Evolutionary conservation across 2,329 filamentous ascomycete species (phyloP), one percentile per base, ranked within the genome.

Genomic region (Aphanocladium album): DNA sequence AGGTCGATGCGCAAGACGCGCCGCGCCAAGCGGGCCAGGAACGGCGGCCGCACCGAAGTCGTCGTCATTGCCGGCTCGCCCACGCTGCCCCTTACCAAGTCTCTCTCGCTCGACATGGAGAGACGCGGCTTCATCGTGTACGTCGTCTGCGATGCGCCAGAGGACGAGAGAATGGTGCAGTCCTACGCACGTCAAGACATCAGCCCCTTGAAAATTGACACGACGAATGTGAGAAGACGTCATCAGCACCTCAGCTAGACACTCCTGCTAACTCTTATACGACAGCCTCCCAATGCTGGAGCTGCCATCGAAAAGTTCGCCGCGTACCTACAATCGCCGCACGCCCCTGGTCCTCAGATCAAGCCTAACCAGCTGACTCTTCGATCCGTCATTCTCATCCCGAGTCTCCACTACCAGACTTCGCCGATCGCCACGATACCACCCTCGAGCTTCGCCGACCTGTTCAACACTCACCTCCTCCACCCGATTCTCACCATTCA

Each of bases 61-160:
- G 79, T 86, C 71, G 89, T 98, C 30, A 83, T 98, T 64, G 92
- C 92, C 23, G 93, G 93, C n/a, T 92, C 91, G 21, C 89, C 91
- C 2, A 85, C 88, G 54, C 87, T 96, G 68, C 89, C 93, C 17
- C 81, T 97, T 69, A 93, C 91, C 7, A 89, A 88, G 69, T 91
- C 91, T 12, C 79, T 98, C 58, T 87, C 91, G 2, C 76, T 93
- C 52, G 95, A 99, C 70, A 80, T 99, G 66, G 95, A 98, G 76
- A 83, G 92, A 62, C 86, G 92, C 65, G 95, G 95, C 5, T 98
- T 96, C 73, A 90, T 98, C 63, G 91, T 98, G 60, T 99, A 92
- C 73, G 81, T 99, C 62, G 90, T 96, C 1, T 93, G 92, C 68
- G 89, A 86, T 64, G 91, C 86, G n/a, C 77, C 87, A 62, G 90